Percentiles rank a stretch among this genome's conserved stretches.
Evolutionary conservation across 352 stramenopile species (phyloP).

Genomic region (Phytophthora cryptogea): DNA sequence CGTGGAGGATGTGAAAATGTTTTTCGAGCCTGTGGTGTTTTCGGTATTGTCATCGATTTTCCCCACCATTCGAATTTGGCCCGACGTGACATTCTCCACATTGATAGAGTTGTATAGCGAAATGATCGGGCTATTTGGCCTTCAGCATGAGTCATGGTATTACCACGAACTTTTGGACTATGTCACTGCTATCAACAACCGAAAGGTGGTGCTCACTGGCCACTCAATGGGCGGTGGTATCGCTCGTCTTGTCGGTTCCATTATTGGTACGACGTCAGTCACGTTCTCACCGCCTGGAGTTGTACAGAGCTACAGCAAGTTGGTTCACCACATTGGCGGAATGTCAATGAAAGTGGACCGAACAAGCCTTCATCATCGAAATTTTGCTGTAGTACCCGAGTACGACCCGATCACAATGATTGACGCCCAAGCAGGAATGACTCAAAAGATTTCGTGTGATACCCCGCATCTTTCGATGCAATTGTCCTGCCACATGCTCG

Average conservation of each 20-base stretch:
- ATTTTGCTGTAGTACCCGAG: slow-evolving; percentile 86
- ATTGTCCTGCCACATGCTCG: slow-evolving; percentile 92
- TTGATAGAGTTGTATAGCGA: slow-evolving; percentile 89
- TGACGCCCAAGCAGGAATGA: slow-evolving; percentile 86
- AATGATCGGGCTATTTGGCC: slow-evolving; percentile 84
- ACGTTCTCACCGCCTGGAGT: slow-evolving; percentile 87
- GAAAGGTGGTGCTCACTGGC: slow-evolving; percentile 84
- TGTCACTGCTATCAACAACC: slow-evolving; percentile 74
- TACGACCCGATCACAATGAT: slow-evolving; percentile 91
- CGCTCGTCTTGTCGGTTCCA: slow-evolving; percentile 80
- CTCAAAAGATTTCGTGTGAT: slow-evolving; percentile 90
- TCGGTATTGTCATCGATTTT: slow-evolving; percentile 89
- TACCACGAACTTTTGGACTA: slow-evolving; percentile 89
- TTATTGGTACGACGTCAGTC: slow-evolving; percentile 76
- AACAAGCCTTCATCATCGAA: slow-evolving; percentile 78
- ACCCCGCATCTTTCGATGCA: slow-evolving; percentile 89
- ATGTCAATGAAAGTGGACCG: slow-evolving; percentile 74
- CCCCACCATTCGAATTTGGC: slow-evolving; percentile 92
- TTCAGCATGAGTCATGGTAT: slow-evolving; percentile 89
- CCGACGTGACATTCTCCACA: slow-evolving; percentile 87
- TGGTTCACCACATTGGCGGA: slow-evolving; percentile 82
- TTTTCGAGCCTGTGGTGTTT: slow-evolving; percentile 90
- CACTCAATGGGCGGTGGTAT: slow-evolving; percentile 91
- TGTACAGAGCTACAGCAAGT: slow-evolving; percentile 90
- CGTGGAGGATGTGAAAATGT: slow-evolving; percentile 93